Conservation (phyloP, 2,329 filamentous ascomycete genomes). For the Diplodia seriata region DNA sequence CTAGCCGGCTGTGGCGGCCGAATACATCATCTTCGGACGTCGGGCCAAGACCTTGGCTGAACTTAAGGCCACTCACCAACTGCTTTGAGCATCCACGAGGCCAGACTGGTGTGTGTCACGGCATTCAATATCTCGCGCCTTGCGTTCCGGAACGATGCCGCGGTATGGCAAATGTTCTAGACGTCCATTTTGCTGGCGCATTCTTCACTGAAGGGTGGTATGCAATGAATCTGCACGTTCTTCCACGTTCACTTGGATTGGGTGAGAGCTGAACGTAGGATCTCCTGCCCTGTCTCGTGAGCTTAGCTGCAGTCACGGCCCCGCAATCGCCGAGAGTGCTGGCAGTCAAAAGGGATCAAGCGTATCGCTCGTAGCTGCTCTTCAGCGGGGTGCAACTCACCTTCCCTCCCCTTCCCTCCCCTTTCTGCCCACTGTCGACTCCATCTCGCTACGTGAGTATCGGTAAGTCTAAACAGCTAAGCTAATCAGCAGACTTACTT, state of each 20-base stretch:
- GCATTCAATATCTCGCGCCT: conserved; percentile 15
- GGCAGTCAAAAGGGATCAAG: background rate
- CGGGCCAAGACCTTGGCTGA: conserved; percentile 29
- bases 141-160: background rate
- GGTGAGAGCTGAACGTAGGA: background rate
- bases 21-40: conserved; percentile 16
- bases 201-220: background rate
- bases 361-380: background rate
- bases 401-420: background rate
- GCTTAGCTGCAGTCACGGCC: background rate
- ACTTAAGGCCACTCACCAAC: background rate
- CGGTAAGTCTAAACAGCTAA: too few species aligned
- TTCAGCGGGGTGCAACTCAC: background rate
- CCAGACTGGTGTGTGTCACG: conserved; percentile 5
- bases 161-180: background rate
- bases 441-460: too few species aligned
- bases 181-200: background rate
- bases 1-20: conserved; percentile 4
- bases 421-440: background rate
- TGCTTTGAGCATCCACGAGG: background rate
- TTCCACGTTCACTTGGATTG: background rate
- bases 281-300: background rate
- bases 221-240: background rate
- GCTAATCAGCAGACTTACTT: too few species aligned
- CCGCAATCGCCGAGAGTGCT: background rate